A percentile compares a stretch with the other conserved stretches of the same genome.
These are phyloP conservation scores for Penicillium sp. DNA, from an alignment of 2,329 filamentous ascomycete genomes.

Conservation along the genomic window DNA sequence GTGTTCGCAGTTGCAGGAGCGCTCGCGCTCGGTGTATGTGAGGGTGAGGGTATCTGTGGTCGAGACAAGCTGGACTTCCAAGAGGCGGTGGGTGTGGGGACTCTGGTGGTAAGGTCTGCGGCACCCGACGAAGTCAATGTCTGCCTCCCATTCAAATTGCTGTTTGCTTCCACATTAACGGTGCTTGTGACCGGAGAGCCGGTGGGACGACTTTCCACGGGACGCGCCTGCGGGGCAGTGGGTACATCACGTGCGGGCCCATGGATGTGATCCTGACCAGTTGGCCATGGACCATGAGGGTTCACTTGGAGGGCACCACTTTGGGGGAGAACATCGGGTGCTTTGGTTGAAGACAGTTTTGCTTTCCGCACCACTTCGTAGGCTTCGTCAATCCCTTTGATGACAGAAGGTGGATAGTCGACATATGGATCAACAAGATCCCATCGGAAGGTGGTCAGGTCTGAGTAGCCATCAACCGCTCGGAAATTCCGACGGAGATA, in stretches of 20 bases:
- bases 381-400: neutral
- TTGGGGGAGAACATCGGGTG: neutral
- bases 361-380: neutral
- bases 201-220: neutral
- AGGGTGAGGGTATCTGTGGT: too few species aligned
- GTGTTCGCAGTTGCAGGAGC: neutral
- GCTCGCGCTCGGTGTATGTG: too few species aligned
- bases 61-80: too few species aligned
- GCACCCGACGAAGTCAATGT: too few species aligned
- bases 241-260: constrained; percentile 3
- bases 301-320: neutral
- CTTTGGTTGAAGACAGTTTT: neutral
- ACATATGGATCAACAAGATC: constrained; percentile 48
- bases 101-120: too few species aligned
- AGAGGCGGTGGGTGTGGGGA: too few species aligned
- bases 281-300: neutral
- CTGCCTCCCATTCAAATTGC: too few species aligned
- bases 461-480: constrained; percentile 42
- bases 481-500: constrained; percentile 39
- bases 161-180: neutral
- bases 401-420: neutral
- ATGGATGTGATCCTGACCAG: neutral
- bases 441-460: constrained; percentile 57
- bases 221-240: constrained; percentile 1
- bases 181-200: neutral